Base-by-base conservation (phyloP, 2,329 filamentous ascomycete genomes). In the Grosmannia penicillata region DNA sequence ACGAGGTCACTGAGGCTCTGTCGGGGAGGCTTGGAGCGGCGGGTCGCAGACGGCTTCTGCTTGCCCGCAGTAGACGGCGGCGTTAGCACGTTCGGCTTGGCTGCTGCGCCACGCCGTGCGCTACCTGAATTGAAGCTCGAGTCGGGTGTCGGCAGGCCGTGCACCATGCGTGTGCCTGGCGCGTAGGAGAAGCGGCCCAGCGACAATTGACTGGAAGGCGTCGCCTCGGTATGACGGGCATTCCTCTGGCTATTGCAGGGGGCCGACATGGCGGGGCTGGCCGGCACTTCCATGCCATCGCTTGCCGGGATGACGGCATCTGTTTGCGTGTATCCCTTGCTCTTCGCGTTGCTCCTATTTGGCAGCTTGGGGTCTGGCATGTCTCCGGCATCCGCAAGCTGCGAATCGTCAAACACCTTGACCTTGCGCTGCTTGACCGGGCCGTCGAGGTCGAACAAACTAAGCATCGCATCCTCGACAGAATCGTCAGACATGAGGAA, bases 401-500 rank as follows among this genome's bases (percentile, higher is more conserved):
- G 52, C 6, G 48, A 52, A 11, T 58, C 55, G 33, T 69, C 58
- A 41, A 68, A 73, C 1, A 45, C 42, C 4, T 17, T 10, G 10
- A 45, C 32, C 4, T 3, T 7, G n/a, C 17, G 15, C 14, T 21
- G 17, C 25, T 9, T 55, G 32, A 59, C 55, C 68, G 68, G 72
- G 10, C 56, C 59, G n/a, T 63, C 62, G 28, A 67, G 52, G 33
- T 74, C 70, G 1, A 70, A 68, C 10, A 76, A 50, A 17, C 59
- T 60, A 21, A 58, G 53, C 17, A 75, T 55, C 0, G 62, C 68
- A 41, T 73, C 70, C 22, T 74, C 69, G 29, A 75, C 57, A 0
- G 70, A 73, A 43, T 73, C 69, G 43, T 75, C 70, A 0, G 70
- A 75, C 48, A 71, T 58, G 15, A 72, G 45, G 39, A 65, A 61